Percentiles rank a stretch among this genome's conserved stretches.
Conservation (phyloP, 805 yeast genomes). For the Huiozyma sinensis region DNA sequence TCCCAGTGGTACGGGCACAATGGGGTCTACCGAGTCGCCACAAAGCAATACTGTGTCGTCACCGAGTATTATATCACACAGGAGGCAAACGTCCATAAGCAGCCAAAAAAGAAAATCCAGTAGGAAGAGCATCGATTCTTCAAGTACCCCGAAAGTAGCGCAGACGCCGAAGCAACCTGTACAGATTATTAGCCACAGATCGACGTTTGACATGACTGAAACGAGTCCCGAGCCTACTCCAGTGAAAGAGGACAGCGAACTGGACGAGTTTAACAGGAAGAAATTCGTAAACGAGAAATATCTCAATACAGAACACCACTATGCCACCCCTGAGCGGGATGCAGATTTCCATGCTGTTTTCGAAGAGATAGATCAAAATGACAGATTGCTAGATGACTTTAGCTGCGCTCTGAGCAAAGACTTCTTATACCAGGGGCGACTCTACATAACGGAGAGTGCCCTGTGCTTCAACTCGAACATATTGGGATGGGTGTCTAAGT, state of each 20-base stretch:
- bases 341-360: constrained; percentile 72
- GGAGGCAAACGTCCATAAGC: constrained; percentile 17
- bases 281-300: constrained; percentile 49
- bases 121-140: constrained; percentile 1
- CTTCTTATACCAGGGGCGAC: constrained; percentile 75
- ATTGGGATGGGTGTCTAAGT: constrained; percentile 82
- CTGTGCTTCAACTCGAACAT: constrained; percentile 75
- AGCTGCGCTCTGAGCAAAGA: constrained; percentile 82
- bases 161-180: background rate
- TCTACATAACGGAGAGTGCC: constrained; percentile 69
- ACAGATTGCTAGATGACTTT: constrained; percentile 73
- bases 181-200: background rate
- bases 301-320: constrained; percentile 48
- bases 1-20: too few species aligned
- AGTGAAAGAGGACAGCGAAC: background rate
- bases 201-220: background rate
- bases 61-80: constrained; percentile 25
- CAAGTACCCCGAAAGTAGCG: background rate
- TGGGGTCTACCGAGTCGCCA: background rate
- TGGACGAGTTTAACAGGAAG: constrained; percentile 23
- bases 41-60: constrained; percentile 4
- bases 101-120: constrained; percentile 1
- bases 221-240: background rate
- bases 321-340: constrained; percentile 54
- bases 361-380: constrained; percentile 54